Evolutionary conservation across 2,329 filamentous ascomycete genomes (phyloP), one percentile per base, ranked within the genome.

Genomic region (Allantophomopsis cytisporea): DNA sequence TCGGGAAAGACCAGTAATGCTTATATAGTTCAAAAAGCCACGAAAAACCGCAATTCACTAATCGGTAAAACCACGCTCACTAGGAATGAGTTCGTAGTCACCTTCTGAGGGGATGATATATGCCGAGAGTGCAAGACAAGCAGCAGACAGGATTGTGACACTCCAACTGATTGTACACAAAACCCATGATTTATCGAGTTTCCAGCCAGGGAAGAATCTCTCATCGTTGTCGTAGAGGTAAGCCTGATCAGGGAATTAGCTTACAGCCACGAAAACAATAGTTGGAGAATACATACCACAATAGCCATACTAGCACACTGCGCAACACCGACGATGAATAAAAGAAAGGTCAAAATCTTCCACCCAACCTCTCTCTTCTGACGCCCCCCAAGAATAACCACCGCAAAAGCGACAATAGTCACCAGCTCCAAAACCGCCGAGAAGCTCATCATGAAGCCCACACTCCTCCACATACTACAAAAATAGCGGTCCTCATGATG

Each of bases 381-480:
- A 57, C 86, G 83, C 30, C 87, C 86, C 14, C 88, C 87, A 2
- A 70, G 63, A 48, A 95, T 64, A 36, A 94, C 76, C 37, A 93
- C 74, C 21, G 80, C 54, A 59, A 89, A 94, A 14, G 79, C 75
- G 20, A 94, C 78, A n/a, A 94, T 61, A 6, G 78, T 78, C 40
- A 82, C 85, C 32, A 91, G 71, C 59, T 94, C 80, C 31, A 91
- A 57, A n/a, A 94, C 77, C 31, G 86, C 74, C 7, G 83, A 73
- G 50, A 95, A 83, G 39, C 80, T 83, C 64, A 94, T 86, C 47
- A 94, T 62, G 61, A 95, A 96, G 17, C 84, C 87, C 30, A 86
- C 78, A 18, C 78, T 85, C 43, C 83, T 74, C 89, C 89, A 98
- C 71, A 93, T 82, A 51, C 78, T 82, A 66, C 91, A 96, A 62